Conservation (phyloP, 176 grass and related monocot species). For the Panicum miliaceum region DNA sequence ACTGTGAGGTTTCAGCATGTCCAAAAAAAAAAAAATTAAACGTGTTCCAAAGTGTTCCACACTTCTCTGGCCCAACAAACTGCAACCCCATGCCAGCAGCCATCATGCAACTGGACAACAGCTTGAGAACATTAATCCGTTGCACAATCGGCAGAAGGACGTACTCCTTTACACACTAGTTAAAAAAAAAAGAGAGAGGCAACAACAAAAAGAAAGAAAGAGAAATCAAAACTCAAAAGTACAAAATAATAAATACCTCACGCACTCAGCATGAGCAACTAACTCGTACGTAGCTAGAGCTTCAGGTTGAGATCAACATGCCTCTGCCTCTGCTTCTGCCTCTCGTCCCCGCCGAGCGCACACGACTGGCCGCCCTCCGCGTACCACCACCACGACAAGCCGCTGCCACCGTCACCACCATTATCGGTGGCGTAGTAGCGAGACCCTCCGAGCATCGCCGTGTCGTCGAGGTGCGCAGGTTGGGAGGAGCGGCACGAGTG, state of each 20-base stretch:
- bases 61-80: neutral
- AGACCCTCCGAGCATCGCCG: neutral
- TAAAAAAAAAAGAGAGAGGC: neutral
- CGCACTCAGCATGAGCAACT: constrained; percentile 13
- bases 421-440: neutral
- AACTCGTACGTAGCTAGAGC: constrained; percentile 40
- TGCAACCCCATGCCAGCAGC: neutral
- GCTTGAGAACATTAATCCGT: neutral
- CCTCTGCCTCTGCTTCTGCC: constrained; percentile 17
- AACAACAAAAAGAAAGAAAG: neutral
- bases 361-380: neutral
- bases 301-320: constrained; percentile 61
- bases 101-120: neutral
- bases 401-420: rapidly evolving
- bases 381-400: neutral
- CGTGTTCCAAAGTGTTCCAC: neutral
- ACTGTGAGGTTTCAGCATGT: neutral
- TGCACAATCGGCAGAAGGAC: constrained; percentile 4
- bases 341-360: neutral
- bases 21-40: no score
- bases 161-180: constrained; percentile 8
- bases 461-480: neutral
- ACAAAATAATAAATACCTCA: neutral
- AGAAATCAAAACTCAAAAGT: neutral
- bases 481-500: constrained; percentile 44